Evolutionary conservation across 2,329 filamentous ascomycete species (phyloP), one percentile per base, ranked within the genome.

Genomic region (Colletotrichum brevisporum): DNA sequence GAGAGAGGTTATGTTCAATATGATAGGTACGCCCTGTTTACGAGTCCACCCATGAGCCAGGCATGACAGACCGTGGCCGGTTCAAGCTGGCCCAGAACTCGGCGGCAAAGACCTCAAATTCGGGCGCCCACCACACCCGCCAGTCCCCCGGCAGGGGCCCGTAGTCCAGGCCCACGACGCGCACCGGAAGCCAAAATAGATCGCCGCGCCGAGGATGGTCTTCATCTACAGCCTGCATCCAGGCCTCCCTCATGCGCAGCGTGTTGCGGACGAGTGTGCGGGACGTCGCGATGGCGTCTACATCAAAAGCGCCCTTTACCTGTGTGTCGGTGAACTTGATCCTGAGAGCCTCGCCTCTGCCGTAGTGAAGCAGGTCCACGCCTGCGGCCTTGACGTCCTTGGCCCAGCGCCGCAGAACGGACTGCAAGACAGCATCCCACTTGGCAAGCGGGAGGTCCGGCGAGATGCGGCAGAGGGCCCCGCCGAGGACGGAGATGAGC

Each of bases 11-110:
- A n/a, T n/a, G n/a, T n/a, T n/a, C n/a, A n/a, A n/a, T n/a, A n/a
- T n/a, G n/a, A n/a, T n/a, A n/a, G n/a, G n/a, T n/a, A n/a, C n/a
- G n/a, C n/a, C n/a, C n/a, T n/a, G n/a, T n/a, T n/a, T 48, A 6
- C 31, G 16, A 56, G 1, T 76, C 75, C 15, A 75, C 45, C 76
- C 76, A 78, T 0, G 71, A 69, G 1, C 76, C 76, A 18, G 75
- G 76, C 74, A 78, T 76, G 1, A 16, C 6, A 0, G 9, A 1
- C 2, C 16, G 15, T 5, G 70, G 59, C 10, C 75, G 74, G 5
- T 58, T 18, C 2, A 76, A 8, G 51, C 63, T 4, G 9, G 41
- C 2, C 77, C 77, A 78, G 9, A 78, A 78, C 15, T 78, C 53
- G 2, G 24, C 51, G 0, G 76, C 76, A 71, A 76, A 73, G 15